phyloP scores from a whole-genome alignment of 208 protist species.

The Trichomonas gallinae region DNA sequence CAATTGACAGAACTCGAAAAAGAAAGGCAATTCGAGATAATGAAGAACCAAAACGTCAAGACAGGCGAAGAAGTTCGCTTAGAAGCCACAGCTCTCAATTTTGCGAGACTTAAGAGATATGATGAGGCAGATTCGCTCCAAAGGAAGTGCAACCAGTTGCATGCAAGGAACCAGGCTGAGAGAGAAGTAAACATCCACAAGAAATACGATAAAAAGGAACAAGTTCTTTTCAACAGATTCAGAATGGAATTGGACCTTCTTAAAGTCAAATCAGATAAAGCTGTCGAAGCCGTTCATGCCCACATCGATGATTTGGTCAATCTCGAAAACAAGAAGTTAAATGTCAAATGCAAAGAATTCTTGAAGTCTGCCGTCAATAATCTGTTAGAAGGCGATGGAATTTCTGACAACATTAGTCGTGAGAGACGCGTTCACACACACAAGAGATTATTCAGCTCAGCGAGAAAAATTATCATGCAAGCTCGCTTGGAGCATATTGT shows the following conservation, averaged over 20 bases:
- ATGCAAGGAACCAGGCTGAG: neutral
- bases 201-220: neutral
- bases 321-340: neutral
- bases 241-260: neutral
- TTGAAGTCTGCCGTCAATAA: neutral
- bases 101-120: neutral
- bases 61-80: neutral
- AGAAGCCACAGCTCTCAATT: neutral
- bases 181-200: neutral
- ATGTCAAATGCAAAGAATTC: neutral
- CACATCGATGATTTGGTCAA: neutral
- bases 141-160: neutral
- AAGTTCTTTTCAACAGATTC: neutral
- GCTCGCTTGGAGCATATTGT: neutral
- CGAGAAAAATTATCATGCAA: neutral
- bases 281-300: neutral
- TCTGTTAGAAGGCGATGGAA: neutral
- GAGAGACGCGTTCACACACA: neutral
- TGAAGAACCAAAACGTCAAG: neutral
- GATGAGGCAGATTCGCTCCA: neutral
- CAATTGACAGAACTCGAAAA: neutral
- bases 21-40: neutral
- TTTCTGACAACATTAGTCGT: neutral
- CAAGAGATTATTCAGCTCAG: neutral
- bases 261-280: neutral